Evolutionary conservation across 495 filamentous ascomycete genomes (phyloP), one percentile per base, ranked within the genome.

Genomic region (Aspergillus biplanus): DNA sequence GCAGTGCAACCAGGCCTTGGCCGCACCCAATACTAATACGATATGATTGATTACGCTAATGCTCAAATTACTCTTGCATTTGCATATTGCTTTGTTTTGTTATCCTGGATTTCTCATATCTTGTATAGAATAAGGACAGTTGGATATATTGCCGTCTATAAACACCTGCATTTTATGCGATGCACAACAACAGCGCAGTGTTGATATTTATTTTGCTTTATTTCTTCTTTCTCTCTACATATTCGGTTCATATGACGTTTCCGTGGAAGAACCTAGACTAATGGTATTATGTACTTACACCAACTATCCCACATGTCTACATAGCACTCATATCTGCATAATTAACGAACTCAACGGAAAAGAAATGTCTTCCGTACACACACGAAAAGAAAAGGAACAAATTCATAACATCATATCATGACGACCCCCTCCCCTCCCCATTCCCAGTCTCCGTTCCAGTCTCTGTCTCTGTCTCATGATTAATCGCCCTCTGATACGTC

Each of bases 401-500:
- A 27, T 27, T 27, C 21, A 27, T 27, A 27, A 27, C 21, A 59
- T 59, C 27, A 49, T 39, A 21, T 61, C 56, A 49, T 56, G 52
- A 44, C 34, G 48, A 11, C 21, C 21, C 21, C 21, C 21, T 27
- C 21, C 21, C 21, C 21, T 27, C 21, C 21, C 21, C 21, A 27
- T 1, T 27, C 21, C 21, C 21, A 27, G 21, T 27, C 21, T 27
- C 21, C 21, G 21, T 27, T 27, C 21, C 21, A 27, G 21, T 27
- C 21, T 27, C 21, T 27, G 21, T 27, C 21, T 35, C 33, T 54
- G 34, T 39, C 31, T 61, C 61, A 44, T 50, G 58, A 52, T 67
- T 52, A 31, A 71, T 68, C 32, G 46, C 60, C 59, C 62, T 61
- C 64, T 68, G 66, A 59, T 68, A 66, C 37, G 42, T 59, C n/a